Evolutionary conservation across 2,329 filamentous ascomycete species (phyloP), one percentile per base, ranked within the genome.

Genomic region (Alternaria solani): DNA sequence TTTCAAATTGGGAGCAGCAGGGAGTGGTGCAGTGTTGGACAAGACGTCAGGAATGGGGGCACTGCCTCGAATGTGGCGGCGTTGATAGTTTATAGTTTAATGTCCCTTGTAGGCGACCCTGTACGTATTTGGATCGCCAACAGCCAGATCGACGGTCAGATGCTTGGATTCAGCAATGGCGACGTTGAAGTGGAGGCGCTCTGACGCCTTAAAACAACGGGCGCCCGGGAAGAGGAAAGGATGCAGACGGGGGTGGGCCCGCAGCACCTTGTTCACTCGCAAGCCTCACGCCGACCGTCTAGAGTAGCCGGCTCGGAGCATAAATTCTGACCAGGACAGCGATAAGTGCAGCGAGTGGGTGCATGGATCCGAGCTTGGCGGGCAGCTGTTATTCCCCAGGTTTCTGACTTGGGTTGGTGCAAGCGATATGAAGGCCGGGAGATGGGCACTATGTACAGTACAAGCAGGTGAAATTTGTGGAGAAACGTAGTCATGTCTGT

Each of bases 91-190:
- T 76, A 78, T 76, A 75, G 72, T 72, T 57, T 59, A 68, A 59
- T 54, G 65, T 64, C 68, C 67, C 69, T 73, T 68, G 70, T 73
- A 75, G 72, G 63, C 61, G 63, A 64, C 53, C 64, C 61, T 76
- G 72, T 66, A 76, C 73, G 70, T 77, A 76, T 77, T 74, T 76
- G 72, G 76, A 76, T 75, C 73, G 72, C 70, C 74, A 75, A 64
- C 73, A 74, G 74, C 62, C 68, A 72, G 76, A 77, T 77, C 73
- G 75, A 65, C 74, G 70, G 59, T 55, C 64, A 62, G 68, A 66
- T 70, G 65, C 68, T 71, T 71, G 63, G 64, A 67, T 72, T 70
- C 71, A 74, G 72, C 70, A 72, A 75, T 70, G 70, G 71, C 67
- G 72, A 74, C 72, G 70, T 73, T 73, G 69, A 59, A 67, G 72